These are phyloP conservation scores for Fusarium humuli DNA, from an alignment of 2,329 filamentous ascomycete genomes.

Conservation along the genomic window DNA sequence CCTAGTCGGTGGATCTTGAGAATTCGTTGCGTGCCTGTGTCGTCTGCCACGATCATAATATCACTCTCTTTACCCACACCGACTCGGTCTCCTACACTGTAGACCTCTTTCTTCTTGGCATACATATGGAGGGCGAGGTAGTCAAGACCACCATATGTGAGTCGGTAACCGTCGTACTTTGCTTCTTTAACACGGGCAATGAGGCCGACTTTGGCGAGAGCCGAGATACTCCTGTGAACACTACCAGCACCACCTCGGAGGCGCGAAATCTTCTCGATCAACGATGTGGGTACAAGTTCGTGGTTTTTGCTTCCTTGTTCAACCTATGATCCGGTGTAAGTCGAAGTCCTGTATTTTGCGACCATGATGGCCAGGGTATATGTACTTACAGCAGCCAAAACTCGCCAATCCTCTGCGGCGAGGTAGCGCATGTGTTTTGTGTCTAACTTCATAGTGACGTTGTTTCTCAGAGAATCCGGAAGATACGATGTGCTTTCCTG, in stretches of 20 bases:
- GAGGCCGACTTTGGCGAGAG: conserved; percentile 89
- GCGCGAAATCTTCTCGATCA: conserved; percentile 87
- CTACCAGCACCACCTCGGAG: conserved; percentile 81
- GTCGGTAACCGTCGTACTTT: conserved; percentile 95
- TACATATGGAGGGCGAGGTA: conserved; percentile 96
- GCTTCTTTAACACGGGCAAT: conserved; percentile 95
- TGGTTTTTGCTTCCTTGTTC: conserved; percentile 96
- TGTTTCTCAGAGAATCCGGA: background rate
- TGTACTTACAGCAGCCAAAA: conserved; percentile 83
- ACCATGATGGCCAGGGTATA: conserved; percentile 42
- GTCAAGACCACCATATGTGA: conserved; percentile 96
- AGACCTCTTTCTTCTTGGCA: conserved; percentile 81
- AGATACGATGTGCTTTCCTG: background rate
- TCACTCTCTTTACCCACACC: conserved; percentile 98
- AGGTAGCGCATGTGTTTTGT: conserved; percentile 94
- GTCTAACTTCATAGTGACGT: conserved; percentile 87
- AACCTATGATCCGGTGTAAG: conserved; percentile 68
- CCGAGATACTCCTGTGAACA: conserved; percentile 88
- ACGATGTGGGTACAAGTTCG: conserved; percentile 90
- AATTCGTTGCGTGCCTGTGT: conserved; percentile 80
- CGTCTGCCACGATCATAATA: conserved; percentile 91
- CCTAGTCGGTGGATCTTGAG: conserved; percentile 97
- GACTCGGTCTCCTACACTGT: conserved; percentile 93
- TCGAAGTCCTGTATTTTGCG: conserved; percentile 44
- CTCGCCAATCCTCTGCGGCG: conserved; percentile 91